Conservation (phyloP, 805 yeast genomes). For the Diddensiella santjacobensis region DNA sequence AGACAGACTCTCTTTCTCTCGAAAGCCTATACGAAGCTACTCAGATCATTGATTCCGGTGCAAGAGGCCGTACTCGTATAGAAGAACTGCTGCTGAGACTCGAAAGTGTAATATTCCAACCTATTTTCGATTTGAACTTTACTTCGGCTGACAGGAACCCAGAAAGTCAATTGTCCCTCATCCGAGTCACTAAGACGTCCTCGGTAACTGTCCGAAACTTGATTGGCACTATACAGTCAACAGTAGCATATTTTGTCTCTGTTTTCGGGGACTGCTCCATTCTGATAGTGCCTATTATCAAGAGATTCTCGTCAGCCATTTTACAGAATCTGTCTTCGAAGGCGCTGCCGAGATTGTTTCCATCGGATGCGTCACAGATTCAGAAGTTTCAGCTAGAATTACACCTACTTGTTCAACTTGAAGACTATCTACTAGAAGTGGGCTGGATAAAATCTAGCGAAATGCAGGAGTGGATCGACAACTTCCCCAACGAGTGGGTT, state of each 20-base stretch:
- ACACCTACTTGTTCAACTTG: conserved; percentile 15
- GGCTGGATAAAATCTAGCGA: conserved; percentile 21
- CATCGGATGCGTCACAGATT: conserved; percentile 16
- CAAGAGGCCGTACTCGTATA: conserved; percentile 2
- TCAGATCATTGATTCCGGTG: conserved; percentile 12
- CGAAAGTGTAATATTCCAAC: conserved; percentile 17
- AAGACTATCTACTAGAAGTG: conserved; percentile 11
- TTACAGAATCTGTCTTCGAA: conserved; percentile 6
- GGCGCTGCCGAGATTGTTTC: conserved; percentile 22
- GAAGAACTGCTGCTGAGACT: conserved; percentile 15
- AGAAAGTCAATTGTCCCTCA: neutral
- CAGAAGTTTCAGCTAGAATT: conserved; percentile 17
- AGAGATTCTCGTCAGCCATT: conserved; percentile 16
- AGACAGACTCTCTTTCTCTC: conserved; percentile 12
- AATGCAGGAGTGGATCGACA: conserved; percentile 20
- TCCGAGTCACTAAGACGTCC: neutral
- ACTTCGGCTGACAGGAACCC: neutral
- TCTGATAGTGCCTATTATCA: conserved; percentile 9
- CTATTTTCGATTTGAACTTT: conserved; percentile 12
- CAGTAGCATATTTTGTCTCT: conserved; percentile 15
- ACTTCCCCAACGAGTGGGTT: conserved; percentile 23
- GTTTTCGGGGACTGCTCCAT: conserved; percentile 9
- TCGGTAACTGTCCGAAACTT: conserved; percentile 5
- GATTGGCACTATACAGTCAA: conserved; percentile 7
- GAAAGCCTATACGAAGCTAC: conserved; percentile 16